Evolutionary conservation across 2,329 filamentous ascomycete genomes (phyloP), one percentile per base, ranked within the genome.

Genomic region (Canariomyces notabilis): DNA sequence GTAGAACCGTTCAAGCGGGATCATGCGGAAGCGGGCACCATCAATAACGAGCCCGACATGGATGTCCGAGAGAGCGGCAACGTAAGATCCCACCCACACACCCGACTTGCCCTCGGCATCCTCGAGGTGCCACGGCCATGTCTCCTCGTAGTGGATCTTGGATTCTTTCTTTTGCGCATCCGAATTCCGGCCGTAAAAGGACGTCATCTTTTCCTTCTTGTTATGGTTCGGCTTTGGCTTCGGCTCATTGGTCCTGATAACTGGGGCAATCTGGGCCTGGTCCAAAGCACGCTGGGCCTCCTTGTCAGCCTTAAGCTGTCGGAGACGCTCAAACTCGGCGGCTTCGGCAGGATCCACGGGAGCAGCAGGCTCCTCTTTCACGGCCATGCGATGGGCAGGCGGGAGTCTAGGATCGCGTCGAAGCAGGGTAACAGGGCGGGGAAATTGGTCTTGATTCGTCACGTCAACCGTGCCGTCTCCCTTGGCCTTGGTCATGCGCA

Each of bases 1-100:
- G 69, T 98, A 98, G 83, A 87, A 96, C 61, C 96, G 95, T 67
- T 98, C 91, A 15, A 97, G 69, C 0, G 94, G 94, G 2, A 95
- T 76, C 81, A 97, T 87, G 48, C 83, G 82, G 62, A 95, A 93
- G 39, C 76, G 80, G 2, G 75, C 74, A 8, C 80, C 76, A 31
- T 82, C 77, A 26, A 89, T 84, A 35, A 88, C 76, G 32, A 91
- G 77, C 44, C 94, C 84, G 54, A 94, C 84, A 41, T 89, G 87
- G 42, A 87, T 83, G 58, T 91, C 84, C 0, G 91, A 95, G 31
- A 97, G 76, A 15, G 89, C 87, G 20, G 86, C 85, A 59, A 97
- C 87, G 58, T 97, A 96, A 46, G 83, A 86, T 36, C 90, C 93
- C 26, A 93, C 83, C 89, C 90, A 97, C 2, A 87, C 86, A 58